Conservation (phyloP, 345 rosid genomes). For the Salix dunnii region DNA sequence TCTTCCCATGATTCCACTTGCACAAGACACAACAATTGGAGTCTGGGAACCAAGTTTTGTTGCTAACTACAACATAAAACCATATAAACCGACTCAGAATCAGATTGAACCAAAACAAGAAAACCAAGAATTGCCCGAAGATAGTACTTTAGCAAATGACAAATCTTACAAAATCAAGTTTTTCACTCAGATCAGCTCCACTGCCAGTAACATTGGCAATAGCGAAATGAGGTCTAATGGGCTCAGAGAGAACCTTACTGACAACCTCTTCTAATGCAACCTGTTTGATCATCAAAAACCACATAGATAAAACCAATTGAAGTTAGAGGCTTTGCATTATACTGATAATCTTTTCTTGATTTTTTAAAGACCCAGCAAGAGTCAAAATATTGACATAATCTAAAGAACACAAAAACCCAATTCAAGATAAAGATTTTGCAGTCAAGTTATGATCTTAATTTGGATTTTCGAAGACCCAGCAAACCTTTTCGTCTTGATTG, state of each 20-base stretch:
- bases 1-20: slow-evolving; percentile 52
- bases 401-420: neutral
- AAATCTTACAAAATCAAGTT: slow-evolving; percentile 28
- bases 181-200: slow-evolving; percentile 6
- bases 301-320: neutral
- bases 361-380: neutral
- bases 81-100: neutral
- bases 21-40: slow-evolving; percentile 40
- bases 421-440: neutral
- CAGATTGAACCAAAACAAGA: neutral
- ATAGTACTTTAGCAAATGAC: neutral
- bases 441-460: neutral
- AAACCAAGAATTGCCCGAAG: neutral
- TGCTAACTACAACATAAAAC: slow-evolving; percentile 28
- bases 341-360: neutral
- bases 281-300: slow-evolving; percentile 20
- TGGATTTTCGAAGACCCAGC: neutral
- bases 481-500: slow-evolving; percentile 25
- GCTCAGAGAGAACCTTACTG: slow-evolving; percentile 54
- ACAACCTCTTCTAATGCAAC: slow-evolving; percentile 47
- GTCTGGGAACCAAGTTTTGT: slow-evolving; percentile 39
- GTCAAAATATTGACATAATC: neutral
- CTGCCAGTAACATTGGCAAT: slow-evolving; percentile 31
- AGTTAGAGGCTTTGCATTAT: neutral
- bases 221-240: slow-evolving; percentile 61